Evolutionary conservation across 2,329 filamentous ascomycete species (phyloP).

Genomic region (Stachybotrys chlorohalonatus): DNA sequence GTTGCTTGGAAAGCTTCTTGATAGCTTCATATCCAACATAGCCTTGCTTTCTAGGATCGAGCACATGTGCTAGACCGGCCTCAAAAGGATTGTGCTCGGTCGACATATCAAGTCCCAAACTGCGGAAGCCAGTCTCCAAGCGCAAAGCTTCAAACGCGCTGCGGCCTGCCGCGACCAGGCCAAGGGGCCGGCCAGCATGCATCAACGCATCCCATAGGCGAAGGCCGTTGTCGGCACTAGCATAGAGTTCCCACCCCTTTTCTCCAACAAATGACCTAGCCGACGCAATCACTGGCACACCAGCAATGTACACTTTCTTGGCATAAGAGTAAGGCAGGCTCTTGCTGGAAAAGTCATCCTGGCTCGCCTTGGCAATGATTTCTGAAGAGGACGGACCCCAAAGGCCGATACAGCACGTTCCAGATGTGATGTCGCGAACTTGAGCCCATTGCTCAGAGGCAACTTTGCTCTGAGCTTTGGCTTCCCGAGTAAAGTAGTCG

Average conservation of each 20-base stretch:
- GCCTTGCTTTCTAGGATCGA: conserved; percentile 35
- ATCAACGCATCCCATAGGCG: conserved; percentile 50
- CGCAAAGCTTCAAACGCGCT: conserved; percentile 48
- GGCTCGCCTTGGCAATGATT: conserved; percentile 35
- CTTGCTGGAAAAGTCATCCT: conserved; percentile 34
- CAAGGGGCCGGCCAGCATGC: conserved; percentile 43
- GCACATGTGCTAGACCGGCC: conserved; percentile 42
- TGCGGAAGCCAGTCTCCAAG: conserved; percentile 50
- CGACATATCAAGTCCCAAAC: conserved; percentile 49
- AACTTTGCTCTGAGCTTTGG: conserved; percentile 33
- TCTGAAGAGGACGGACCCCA: conserved; percentile 50
- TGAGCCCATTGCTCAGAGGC: conserved; percentile 33
- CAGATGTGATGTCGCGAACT: conserved; percentile 50
- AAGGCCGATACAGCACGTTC: conserved; percentile 51
- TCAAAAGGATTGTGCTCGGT: conserved; percentile 53
- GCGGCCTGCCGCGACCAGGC: conserved; percentile 49
- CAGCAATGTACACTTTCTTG: conserved; percentile 38
- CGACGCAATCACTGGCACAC: conserved; percentile 47
- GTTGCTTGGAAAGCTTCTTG: conserved; percentile 26
- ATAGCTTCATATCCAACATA: conserved; percentile 45
- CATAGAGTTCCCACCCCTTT: conserved; percentile 53
- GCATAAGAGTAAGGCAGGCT: conserved; percentile 40
- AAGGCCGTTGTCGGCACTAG: conserved; percentile 48
- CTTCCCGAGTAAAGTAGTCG: conserved; percentile 44
- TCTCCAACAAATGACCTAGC: conserved; percentile 54